These are phyloP conservation scores for Tylopilus sp. DNA, from an alignment of 1,284 basidiomycete genomes.

Conservation along the genomic window DNA sequence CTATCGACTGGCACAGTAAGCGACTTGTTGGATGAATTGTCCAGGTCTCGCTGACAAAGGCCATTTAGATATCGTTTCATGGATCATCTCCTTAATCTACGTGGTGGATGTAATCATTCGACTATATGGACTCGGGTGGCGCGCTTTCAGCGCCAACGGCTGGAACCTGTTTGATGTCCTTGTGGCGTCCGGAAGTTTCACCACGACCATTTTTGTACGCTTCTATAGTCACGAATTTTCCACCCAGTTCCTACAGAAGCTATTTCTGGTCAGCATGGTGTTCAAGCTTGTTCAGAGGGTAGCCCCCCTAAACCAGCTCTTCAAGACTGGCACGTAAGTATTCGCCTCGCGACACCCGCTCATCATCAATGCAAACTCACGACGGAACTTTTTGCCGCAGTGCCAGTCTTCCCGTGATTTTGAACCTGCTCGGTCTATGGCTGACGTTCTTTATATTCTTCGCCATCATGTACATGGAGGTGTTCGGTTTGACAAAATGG, in stretches of 20 bases:
- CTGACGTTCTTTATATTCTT: slow-evolving; percentile 91
- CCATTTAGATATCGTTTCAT: slow-evolving; percentile 66
- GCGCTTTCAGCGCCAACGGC: slow-evolving; percentile 81
- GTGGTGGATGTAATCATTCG: slow-evolving; percentile 77
- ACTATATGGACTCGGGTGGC: slow-evolving; percentile 81
- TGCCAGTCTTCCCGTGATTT: slow-evolving; percentile 83
- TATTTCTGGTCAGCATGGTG: slow-evolving; percentile 90
- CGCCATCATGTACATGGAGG: slow-evolving; percentile 86
- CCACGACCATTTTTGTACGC: slow-evolving; percentile 78
- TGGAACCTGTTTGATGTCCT: slow-evolving; percentile 93
- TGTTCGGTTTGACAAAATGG: slow-evolving; percentile 93
- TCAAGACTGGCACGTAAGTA: slow-evolving; percentile 91
- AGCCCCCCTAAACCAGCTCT: slow-evolving; percentile 89
- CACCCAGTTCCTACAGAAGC: slow-evolving; percentile 81
- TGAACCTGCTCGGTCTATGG: slow-evolving; percentile 88
- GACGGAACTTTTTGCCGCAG: slow-evolving; percentile 40
- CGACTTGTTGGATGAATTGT: not conserved
- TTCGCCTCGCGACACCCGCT: not conserved
- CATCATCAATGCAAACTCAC: slow-evolving; percentile 2
- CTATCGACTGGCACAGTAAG: slow-evolving; percentile 67
- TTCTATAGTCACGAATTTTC: slow-evolving; percentile 51
- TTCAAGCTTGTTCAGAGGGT: slow-evolving; percentile 94
- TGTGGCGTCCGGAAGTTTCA: slow-evolving; percentile 79
- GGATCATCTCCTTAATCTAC: slow-evolving; percentile 73
- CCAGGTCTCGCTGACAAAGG: slow-evolving; percentile 7